A percentile compares a stretch with the other conserved stretches of the same genome.
These are phyloP conservation scores for Psilocybe sp. DNA, from an alignment of 768 basidiomycete genomes.

Conservation along the genomic window DNA sequence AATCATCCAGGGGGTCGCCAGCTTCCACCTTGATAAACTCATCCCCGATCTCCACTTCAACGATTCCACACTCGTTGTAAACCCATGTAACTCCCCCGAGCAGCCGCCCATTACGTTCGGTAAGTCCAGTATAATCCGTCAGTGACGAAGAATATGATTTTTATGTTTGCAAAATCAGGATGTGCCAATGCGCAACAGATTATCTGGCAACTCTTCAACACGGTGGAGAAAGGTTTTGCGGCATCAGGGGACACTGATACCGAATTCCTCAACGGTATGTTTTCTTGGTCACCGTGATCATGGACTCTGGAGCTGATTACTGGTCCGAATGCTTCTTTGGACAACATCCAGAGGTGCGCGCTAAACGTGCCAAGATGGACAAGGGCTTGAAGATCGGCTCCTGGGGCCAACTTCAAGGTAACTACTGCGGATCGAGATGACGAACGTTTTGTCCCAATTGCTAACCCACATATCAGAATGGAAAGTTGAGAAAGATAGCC, in stretches of 20 bases:
- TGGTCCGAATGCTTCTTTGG: not conserved
- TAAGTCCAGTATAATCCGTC: conserved; percentile 23
- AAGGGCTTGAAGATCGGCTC: conserved; percentile 70
- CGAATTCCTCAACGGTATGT: conserved; percentile 57
- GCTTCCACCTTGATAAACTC: conserved; percentile 72
- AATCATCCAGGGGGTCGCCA: conserved; percentile 50
- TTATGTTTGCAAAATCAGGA: conserved; percentile 32
- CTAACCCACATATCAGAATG: conserved; percentile 46
- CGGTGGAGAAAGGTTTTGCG: conserved; percentile 64
- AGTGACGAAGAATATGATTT: no score
- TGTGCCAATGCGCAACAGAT: conserved; percentile 76
- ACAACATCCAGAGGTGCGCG: conserved; percentile 42
- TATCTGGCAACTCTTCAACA: conserved; percentile 78
- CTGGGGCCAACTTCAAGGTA: conserved; percentile 80
- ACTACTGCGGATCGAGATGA: not conserved
- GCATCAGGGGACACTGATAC: conserved; percentile 64
- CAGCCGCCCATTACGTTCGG: conserved; percentile 71
- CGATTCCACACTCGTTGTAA: conserved; percentile 67
- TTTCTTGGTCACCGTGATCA: no score
- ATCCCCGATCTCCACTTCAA: conserved; percentile 64
- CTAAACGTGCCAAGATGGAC: conserved; percentile 63
- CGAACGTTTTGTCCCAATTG: not conserved
- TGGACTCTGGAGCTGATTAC: no score
- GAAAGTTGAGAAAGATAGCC: conserved; percentile 70
- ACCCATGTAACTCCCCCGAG: conserved; percentile 78